phyloP scores from a whole-genome alignment of 2,329 filamentous ascomycete species.

The Aspergillus hortae region DNA sequence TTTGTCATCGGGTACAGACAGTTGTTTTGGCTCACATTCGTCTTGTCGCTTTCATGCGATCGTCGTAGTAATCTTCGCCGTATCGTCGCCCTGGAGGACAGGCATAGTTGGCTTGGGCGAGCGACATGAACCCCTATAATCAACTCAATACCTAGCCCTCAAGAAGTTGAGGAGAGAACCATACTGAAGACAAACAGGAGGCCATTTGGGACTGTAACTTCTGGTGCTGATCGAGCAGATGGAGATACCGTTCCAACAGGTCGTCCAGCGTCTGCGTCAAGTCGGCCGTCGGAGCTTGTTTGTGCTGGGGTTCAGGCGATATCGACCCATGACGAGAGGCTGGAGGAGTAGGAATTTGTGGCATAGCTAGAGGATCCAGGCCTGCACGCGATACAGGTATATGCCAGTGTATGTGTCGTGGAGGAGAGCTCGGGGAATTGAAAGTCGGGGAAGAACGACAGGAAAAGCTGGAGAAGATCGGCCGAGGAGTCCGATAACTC shows the following conservation, averaged over 20 bases:
- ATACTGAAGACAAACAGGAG: slow-evolving; percentile 39
- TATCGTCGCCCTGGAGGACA: slow-evolving; percentile 43
- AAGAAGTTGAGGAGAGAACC: not conserved
- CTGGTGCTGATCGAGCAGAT: slow-evolving; percentile 43
- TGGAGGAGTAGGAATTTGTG: slow-evolving; percentile 34
- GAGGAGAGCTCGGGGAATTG: not conserved
- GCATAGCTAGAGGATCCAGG: slow-evolving; percentile 18
- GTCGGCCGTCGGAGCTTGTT: slow-evolving; percentile 14
- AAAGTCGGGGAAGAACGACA: slow-evolving; percentile 2
- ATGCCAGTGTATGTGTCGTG: not conserved
- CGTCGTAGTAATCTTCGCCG: slow-evolving; percentile 50
- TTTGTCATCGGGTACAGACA: not conserved
- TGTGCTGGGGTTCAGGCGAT: slow-evolving; percentile 18
- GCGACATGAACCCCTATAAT: slow-evolving; percentile 44
- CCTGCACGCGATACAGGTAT: not conserved
- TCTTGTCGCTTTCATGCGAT: slow-evolving; percentile 47
- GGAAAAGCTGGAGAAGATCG: slow-evolving; percentile 18
- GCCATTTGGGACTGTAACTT: slow-evolving; percentile 36
- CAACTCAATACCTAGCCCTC: not conserved
- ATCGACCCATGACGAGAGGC: slow-evolving; percentile 29
- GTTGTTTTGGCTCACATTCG: slow-evolving; percentile 30
- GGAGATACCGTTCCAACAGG: slow-evolving; percentile 42
- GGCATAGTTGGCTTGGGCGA: slow-evolving; percentile 48
- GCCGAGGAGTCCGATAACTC: slow-evolving; percentile 33
- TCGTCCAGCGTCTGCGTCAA: slow-evolving; percentile 35